Conservation (phyloP, 441 rosid species). For the Adansonia madagascariensis region DNA sequence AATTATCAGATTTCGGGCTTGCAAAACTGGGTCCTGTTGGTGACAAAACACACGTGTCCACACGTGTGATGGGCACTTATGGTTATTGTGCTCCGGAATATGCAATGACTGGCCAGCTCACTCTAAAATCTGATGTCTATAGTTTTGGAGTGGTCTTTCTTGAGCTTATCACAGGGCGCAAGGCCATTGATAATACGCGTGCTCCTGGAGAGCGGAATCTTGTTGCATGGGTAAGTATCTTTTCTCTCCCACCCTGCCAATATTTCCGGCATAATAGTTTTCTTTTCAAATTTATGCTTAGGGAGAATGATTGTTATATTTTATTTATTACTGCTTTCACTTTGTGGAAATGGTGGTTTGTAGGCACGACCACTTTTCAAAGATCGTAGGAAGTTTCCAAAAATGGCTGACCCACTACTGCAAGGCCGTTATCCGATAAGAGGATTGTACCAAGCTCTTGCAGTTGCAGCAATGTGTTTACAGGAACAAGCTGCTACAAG, state of each 20-base stretch:
- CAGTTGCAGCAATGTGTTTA: constrained; percentile 97
- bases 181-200: constrained; percentile 84
- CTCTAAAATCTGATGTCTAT: constrained; percentile 92
- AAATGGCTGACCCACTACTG: constrained; percentile 91
- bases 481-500: constrained; percentile 98
- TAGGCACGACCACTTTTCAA: constrained; percentile 97
- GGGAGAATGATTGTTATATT: too few species aligned
- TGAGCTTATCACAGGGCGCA: constrained; percentile 95
- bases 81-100: constrained; percentile 99
- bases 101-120: constrained; percentile 98
- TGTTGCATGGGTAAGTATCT: constrained; percentile 85
- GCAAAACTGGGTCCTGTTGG: constrained; percentile 98
- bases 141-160: constrained; percentile 99
- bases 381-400: constrained; percentile 94
- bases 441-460: constrained; percentile 96
- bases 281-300: background rate
- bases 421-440: constrained; percentile 95
- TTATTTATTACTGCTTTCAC: background rate
- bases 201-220: constrained; percentile 93
- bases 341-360: constrained; percentile 31
- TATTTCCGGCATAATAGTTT: background rate
- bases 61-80: constrained; percentile 98
- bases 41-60: constrained; percentile 96
- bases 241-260: background rate
- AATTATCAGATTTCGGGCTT: constrained; percentile 93